phyloP scores from a whole-genome alignment of 176 grass and related monocot species.

The Bonia amplexicaulis region DNA sequence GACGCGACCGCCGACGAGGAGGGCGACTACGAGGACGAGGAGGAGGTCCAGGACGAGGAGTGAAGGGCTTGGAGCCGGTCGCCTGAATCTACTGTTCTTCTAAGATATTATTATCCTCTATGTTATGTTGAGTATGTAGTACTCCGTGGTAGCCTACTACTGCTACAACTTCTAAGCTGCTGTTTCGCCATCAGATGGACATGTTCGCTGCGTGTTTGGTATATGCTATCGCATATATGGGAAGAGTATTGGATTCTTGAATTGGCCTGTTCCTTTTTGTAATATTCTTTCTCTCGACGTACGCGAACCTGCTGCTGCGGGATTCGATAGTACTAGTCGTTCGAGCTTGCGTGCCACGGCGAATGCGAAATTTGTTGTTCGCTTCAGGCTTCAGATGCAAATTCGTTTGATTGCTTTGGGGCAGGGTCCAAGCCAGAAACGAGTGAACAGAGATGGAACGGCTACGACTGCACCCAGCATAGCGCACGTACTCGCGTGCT shows the following conservation, averaged over 20 bases:
- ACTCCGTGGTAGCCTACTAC: conserved; percentile 23
- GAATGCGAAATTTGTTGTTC: background rate
- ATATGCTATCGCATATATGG: conserved; percentile 37
- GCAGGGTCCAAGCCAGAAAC: too few species aligned
- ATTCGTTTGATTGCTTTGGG: too few species aligned
- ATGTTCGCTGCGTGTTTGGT: conserved; percentile 13
- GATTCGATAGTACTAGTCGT: too few species aligned
- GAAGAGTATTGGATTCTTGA: conserved; percentile 21
- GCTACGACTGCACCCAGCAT: too few species aligned
- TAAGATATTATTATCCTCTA: background rate
- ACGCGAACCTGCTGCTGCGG: too few species aligned
- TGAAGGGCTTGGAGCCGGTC: background rate
- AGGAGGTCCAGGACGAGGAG: conserved; percentile 56
- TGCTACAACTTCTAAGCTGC: conserved; percentile 6
- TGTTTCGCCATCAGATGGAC: conserved; percentile 7
- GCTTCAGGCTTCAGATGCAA: too few species aligned
- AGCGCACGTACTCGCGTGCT: too few species aligned
- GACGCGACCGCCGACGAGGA: conserved; percentile 78
- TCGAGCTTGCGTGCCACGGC: background rate
- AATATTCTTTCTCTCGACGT: background rate
- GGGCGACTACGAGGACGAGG: conserved; percentile 70
- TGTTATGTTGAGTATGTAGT: conserved; percentile 35
- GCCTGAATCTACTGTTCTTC: background rate
- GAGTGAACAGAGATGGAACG: too few species aligned
- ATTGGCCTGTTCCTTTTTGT: background rate